These are phyloP conservation scores for Phytopythium delawarense DNA, from an alignment of 352 stramenopile genomes.

Conservation along the genomic window DNA sequence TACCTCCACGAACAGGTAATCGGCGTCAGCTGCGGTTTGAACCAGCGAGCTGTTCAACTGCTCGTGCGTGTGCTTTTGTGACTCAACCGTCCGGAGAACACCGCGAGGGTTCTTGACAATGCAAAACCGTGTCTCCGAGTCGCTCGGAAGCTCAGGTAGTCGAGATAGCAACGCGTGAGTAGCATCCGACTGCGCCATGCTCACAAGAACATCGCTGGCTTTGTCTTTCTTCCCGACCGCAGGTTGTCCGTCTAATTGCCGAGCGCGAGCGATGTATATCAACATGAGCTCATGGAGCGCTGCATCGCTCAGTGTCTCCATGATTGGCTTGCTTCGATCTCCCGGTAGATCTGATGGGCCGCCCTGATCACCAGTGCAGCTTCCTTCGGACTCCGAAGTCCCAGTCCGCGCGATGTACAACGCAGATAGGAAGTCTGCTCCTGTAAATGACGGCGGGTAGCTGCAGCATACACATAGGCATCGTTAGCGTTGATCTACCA, in stretches of 20 bases:
- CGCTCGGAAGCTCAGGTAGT: neutral
- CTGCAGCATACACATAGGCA: constrained; percentile 13
- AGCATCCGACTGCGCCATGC: constrained; percentile 29
- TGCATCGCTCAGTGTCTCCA: constrained; percentile 13
- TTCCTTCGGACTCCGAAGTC: neutral
- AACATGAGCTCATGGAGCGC: constrained; percentile 35
- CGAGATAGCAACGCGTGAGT: constrained; percentile 20
- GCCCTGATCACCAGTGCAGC: neutral
- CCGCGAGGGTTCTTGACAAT: constrained; percentile 25
- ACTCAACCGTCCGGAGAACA: constrained; percentile 6
- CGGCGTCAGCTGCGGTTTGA: constrained; percentile 10
- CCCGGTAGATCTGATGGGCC: neutral
- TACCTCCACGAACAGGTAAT: constrained; percentile 25
- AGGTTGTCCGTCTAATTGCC: neutral
- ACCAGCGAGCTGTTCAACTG: constrained; percentile 3
- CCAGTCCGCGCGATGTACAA: neutral
- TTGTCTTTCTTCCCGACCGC: neutral
- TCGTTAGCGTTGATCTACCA: neutral
- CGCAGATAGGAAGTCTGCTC: neutral
- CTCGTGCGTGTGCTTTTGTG: neutral
- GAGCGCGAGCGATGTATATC: constrained; percentile 24
- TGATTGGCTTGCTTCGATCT: neutral
- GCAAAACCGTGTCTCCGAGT: constrained; percentile 11
- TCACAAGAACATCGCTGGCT: constrained; percentile 10
- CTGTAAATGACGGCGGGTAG: constrained; percentile 8